Evolutionary conservation across 2,329 filamentous ascomycete species (phyloP), one percentile per base, ranked within the genome.

Genomic region (Pseudogymnoascus sp.): DNA sequence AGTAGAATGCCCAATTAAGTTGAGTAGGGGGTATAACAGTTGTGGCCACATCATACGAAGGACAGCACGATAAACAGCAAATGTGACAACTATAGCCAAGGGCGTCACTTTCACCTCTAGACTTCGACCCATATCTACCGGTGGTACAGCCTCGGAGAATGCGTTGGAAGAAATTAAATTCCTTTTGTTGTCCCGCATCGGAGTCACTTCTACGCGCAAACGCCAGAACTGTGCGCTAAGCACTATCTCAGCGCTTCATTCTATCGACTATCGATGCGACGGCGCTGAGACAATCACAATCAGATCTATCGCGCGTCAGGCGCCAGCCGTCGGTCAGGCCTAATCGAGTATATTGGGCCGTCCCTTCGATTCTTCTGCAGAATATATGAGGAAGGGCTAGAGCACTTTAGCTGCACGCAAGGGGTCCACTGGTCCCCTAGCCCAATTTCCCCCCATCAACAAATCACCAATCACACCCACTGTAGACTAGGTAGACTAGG

Each of bases 191-290:
- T 1, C 9, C 2, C 12, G 34, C 25, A 6, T 18, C 28, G 2
- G 8, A 34, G 3, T 12, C n/a, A 31, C 5, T 18, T 34, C 4
- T 56, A 34, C 28, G 9, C 28, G 25, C 28, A 31, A 56, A 34
- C 9, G n/a, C 25, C 28, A 12, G 46, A 9, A 56, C 5, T 18
- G 5, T 56, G 46, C 46, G 28, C 25, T 34, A 56, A 34, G 28
- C 25, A 56, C 25, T 34, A 18, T 56, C 23, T 46, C 46, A 56
- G 46, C 46, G 46, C 46, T 56, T 56, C 46, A 56, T 18, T 34
- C 12, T 56, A 56, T 56, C 46, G 7, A 56, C 21, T 34, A 56
- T 56, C 25, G 9, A 18, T 34, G n/a, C 28, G n/a, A 56, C 14
- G n/a, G 46, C n/a, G 9, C 5, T 25, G n/a, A 18, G 43, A 34